Evolutionary conservation across 2,329 filamentous ascomycete genomes (phyloP).

Genomic region (Calonectria pseudoturangicola): DNA sequence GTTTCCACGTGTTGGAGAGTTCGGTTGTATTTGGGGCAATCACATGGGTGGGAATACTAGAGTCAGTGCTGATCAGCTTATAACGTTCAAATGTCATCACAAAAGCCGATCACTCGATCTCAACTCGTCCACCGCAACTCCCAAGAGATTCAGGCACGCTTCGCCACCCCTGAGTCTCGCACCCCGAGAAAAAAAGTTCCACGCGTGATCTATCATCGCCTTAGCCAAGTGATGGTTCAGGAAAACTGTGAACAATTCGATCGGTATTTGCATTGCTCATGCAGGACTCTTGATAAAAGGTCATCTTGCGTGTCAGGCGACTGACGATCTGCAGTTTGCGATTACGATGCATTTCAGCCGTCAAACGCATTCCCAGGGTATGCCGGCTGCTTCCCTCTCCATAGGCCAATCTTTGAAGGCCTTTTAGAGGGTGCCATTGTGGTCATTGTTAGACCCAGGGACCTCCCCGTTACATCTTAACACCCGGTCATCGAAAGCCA

Average conservation of each 20-base stretch:
- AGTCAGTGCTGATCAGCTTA: too few relatives aligned
- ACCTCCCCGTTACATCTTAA: constrained; percentile 26
- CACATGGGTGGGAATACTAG: too few relatives aligned
- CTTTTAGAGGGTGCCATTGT: constrained; percentile 38
- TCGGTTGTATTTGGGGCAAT: background rate
- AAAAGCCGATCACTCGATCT: background rate
- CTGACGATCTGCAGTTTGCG: constrained; percentile 35
- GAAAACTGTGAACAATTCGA: background rate
- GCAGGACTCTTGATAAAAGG: background rate
- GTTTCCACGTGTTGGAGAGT: too few relatives aligned
- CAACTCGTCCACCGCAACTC: background rate
- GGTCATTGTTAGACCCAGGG: constrained; percentile 35
- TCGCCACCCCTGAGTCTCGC: background rate
- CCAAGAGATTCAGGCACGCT: background rate
- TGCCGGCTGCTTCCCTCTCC: constrained; percentile 26
- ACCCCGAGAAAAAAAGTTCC: background rate
- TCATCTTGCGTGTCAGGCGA: constrained; percentile 42
- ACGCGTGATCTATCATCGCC: constrained; percentile 25
- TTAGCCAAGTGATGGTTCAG: background rate
- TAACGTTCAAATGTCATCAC: background rate
- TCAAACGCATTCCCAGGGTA: constrained; percentile 25
- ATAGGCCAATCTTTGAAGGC: constrained; percentile 26
- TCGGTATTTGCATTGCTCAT: background rate
- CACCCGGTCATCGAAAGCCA: constrained; percentile 10
- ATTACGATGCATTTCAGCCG: constrained; percentile 17